Conservation (phyloP, 2,329 filamentous ascomycete genomes). For the Coniochaeta hoffmannii region DNA sequence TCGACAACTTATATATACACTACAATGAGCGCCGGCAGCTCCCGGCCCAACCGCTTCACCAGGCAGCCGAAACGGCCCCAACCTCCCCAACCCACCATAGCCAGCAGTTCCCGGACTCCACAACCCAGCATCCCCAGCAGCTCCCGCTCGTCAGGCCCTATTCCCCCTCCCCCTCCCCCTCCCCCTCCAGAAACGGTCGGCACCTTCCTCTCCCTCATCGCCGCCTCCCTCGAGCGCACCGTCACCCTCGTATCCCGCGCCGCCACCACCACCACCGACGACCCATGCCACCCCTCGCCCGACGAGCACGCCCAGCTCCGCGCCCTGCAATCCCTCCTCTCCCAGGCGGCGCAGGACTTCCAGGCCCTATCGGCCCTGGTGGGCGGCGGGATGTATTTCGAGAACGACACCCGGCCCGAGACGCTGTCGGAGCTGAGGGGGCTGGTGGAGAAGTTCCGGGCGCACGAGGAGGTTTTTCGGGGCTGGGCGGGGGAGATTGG, state of each 20-base stretch:
- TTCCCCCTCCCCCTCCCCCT: neutral
- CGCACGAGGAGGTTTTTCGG: conserved; percentile 41
- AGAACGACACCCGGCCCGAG: conserved; percentile 48
- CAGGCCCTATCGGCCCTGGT: conserved; percentile 48
- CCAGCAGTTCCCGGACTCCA: no score
- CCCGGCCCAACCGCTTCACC: neutral
- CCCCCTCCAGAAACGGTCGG: conserved; percentile 43
- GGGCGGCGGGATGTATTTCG: conserved; percentile 49
- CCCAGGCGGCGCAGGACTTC: conserved; percentile 54
- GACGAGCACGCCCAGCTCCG: conserved; percentile 54
- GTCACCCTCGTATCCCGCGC: conserved; percentile 47
- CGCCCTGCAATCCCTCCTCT: conserved; percentile 45
- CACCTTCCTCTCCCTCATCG: conserved; percentile 50
- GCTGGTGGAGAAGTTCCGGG: conserved; percentile 36
- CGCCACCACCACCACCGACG: no score
- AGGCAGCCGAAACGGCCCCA: neutral
- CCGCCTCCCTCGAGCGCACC: conserved; percentile 43
- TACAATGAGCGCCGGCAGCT: neutral
- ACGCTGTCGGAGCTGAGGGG: conserved; percentile 42
- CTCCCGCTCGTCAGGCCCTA: neutral
- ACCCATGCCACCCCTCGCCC: conserved; percentile 50
- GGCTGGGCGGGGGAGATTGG: conserved; percentile 49
- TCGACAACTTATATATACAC: neutral
- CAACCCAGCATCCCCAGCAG: neutral
- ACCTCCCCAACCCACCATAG: neutral